Conservation (phyloP, 2,329 filamentous ascomycete species). For the Fusarium verrucosum region DNA sequence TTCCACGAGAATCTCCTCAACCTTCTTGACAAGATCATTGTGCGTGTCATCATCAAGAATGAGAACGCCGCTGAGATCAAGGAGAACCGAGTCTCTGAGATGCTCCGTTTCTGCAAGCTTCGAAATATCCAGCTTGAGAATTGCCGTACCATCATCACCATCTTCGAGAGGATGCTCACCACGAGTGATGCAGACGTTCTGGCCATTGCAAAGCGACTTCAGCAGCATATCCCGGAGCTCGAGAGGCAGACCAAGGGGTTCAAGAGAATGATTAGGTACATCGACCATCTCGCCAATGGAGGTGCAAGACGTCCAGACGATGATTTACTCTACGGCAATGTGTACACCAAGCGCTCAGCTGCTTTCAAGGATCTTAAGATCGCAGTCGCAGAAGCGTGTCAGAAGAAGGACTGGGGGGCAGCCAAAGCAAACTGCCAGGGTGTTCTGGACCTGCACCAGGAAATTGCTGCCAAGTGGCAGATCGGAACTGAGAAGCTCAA, state of each 20-base stretch:
- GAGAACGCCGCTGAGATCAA: conserved; percentile 1
- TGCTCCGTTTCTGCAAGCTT: conserved; percentile 8
- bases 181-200: accelerated
- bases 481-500: neutral
- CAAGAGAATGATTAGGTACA: conserved; percentile 1
- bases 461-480: conserved; percentile 4
- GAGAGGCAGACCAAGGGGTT: conserved; percentile 13
- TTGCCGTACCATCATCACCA: conserved; percentile 1
- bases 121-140: conserved; percentile 21
- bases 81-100: neutral
- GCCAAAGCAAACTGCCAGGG: neutral
- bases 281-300: neutral
- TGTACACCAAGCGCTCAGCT: conserved; percentile 24
- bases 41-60: conserved; percentile 7
- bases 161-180: conserved; percentile 14
- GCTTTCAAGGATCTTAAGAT: conserved; percentile 13
- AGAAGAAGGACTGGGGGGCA: neutral
- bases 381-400: neutral
- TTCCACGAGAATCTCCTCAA: conserved; percentile 2
- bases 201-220: neutral
- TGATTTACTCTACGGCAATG: conserved; percentile 5
- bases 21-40: conserved; percentile 23
- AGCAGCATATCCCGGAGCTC: neutral
- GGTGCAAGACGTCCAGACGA: neutral
- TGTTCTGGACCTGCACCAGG: neutral